These are phyloP conservation scores for Phytophthora sp. DNA, from an alignment of 352 stramenopile species.

Conservation along the genomic window DNA sequence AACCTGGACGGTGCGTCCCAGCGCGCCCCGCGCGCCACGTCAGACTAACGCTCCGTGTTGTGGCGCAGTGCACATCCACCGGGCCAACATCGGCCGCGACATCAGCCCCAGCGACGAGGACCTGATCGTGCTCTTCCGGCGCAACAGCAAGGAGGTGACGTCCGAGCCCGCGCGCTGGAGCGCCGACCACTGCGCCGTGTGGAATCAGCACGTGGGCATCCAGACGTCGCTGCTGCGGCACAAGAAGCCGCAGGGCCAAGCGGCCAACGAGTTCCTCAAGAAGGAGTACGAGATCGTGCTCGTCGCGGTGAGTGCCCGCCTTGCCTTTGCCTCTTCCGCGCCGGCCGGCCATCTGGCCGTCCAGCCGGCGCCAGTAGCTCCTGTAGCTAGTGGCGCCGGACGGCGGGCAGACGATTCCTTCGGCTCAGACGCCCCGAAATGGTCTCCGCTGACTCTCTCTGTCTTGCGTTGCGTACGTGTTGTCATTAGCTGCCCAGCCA, in stretches of 20 bases:
- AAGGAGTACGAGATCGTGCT: constrained; percentile 88
- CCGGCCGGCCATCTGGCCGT: constrained; percentile 8
- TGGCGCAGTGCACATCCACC: constrained; percentile 60
- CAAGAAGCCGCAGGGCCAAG: constrained; percentile 37
- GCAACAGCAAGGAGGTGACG: constrained; percentile 82
- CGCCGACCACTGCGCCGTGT: constrained; percentile 70
- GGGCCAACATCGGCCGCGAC: constrained; percentile 74
- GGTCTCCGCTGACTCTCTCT: constrained; percentile 25
- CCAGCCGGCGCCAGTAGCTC: constrained; percentile 7
- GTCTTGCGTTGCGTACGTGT: constrained; percentile 8
- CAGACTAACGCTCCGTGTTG: background rate
- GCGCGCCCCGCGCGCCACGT: background rate
- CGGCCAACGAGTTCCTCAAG: constrained; percentile 56
- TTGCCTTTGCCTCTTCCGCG: constrained; percentile 8
- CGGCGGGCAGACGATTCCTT: constrained; percentile 1
- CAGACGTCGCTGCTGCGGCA: constrained; percentile 76
- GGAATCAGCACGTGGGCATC: constrained; percentile 81
- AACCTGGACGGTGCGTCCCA: constrained; percentile 61
- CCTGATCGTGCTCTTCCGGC: constrained; percentile 83
- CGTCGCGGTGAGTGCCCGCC: constrained; percentile 53
- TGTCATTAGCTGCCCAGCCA: constrained; percentile 67
- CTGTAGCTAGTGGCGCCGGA: background rate
- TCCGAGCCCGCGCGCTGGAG: constrained; percentile 73
- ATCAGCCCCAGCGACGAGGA: constrained; percentile 76
- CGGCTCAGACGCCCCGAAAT: constrained; percentile 8